phyloP scores from a whole-genome alignment of 306 rosid species.

The Dryas octopetala region DNA sequence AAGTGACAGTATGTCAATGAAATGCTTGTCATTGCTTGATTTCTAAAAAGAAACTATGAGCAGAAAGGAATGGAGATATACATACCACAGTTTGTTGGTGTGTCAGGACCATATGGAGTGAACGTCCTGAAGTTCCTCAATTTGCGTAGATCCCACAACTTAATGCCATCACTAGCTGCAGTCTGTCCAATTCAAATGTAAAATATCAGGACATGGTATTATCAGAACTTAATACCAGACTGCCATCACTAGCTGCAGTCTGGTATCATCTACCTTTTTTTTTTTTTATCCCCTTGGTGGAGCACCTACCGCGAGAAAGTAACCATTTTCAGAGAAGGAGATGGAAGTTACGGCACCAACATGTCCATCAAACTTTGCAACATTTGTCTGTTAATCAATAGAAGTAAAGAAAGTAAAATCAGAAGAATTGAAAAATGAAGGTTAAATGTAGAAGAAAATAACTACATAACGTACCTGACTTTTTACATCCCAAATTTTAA shows the following conservation, averaged over 20 bases:
- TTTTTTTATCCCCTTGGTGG: not conserved
- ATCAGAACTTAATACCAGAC: not conserved
- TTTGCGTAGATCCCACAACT: slow-evolving; percentile 96
- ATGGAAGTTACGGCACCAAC: slow-evolving; percentile 84
- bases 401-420: slow-evolving; percentile 9
- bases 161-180: slow-evolving; percentile 94
- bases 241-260: too few species aligned
- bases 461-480: slow-evolving; percentile 74
- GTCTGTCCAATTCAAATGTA: slow-evolving; percentile 53
- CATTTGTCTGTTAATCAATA: slow-evolving; percentile 65
- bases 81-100: slow-evolving; percentile 84
- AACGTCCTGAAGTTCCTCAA: slow-evolving; percentile 84
- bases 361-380: slow-evolving; percentile 93
- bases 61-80: not conserved
- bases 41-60: not conserved
- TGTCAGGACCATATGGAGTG: slow-evolving; percentile 76
- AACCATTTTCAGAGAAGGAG: slow-evolving; percentile 95
- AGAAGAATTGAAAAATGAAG: not conserved
- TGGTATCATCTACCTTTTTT: not conserved
- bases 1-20: not conserved
- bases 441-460: not conserved
- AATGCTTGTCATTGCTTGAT: not conserved
- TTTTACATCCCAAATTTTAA: slow-evolving; percentile 98
- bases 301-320: slow-evolving; percentile 91
- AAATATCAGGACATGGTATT: slow-evolving; percentile 21